These are phyloP conservation scores for Saccharomyces pastorianus DNA, from an alignment of 1,139 yeast genomes.

Conservation along the genomic window DNA sequence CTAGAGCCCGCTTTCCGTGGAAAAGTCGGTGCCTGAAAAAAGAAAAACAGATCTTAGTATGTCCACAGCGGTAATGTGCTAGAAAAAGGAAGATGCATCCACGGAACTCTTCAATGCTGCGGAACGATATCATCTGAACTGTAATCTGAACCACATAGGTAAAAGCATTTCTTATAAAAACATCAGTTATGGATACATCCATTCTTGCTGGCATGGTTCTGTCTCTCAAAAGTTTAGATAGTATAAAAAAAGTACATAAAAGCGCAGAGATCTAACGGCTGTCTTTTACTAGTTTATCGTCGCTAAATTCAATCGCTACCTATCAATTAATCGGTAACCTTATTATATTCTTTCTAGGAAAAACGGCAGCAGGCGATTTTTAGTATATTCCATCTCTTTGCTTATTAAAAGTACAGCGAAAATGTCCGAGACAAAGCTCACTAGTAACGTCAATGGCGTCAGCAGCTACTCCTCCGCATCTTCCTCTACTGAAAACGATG, in stretches of 20 bases:
- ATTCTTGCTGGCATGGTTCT: background rate
- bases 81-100: background rate
- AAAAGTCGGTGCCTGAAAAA: background rate
- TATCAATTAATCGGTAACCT: background rate
- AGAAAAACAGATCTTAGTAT: background rate
- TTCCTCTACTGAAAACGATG: conserved; percentile 2
- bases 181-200: background rate
- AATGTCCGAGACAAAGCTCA: background rate
- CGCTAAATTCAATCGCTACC: no score
- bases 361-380: no score
- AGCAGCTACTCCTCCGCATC: background rate
- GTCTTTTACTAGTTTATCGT: no score
- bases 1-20: background rate
- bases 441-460: background rate
- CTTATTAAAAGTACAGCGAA: background rate
- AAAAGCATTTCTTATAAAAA: background rate
- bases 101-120: background rate
- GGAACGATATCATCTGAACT: background rate
- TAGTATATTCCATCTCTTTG: no score
- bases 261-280: no score
- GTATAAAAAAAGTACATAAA: no score
- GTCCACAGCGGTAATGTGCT: background rate
- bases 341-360: background rate
- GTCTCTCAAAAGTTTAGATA: no score
- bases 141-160: background rate